Percentiles rank a stretch among this genome's conserved stretches.
Evolutionary conservation across 768 basidiomycete species (phyloP).

Genomic region (Obba rivulosa): DNA sequence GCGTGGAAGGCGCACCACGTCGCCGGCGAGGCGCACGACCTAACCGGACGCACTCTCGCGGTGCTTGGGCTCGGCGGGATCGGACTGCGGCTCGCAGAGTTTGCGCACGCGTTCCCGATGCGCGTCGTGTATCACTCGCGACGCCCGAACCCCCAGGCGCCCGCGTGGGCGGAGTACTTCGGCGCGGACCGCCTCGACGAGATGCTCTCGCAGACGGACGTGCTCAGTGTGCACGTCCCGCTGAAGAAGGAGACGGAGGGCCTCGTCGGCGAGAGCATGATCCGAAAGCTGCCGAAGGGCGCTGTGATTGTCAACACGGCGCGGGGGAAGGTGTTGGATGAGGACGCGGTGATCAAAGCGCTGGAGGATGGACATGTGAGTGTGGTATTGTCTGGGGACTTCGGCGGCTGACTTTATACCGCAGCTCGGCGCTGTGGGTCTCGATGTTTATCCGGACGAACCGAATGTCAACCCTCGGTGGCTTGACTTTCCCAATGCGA

Average conservation of each 20-base stretch:
- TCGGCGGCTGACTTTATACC: not conserved
- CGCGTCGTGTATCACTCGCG: slow-evolving; percentile 79
- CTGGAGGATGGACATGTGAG: slow-evolving; percentile 84
- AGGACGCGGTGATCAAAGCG: slow-evolving; percentile 80
- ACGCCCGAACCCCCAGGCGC: slow-evolving; percentile 48
- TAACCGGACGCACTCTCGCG: slow-evolving; percentile 63
- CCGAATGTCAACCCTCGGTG: slow-evolving; percentile 75
- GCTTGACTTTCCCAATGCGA: slow-evolving; percentile 76
- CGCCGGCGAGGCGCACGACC: slow-evolving; percentile 50
- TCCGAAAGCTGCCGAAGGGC: slow-evolving; percentile 71
- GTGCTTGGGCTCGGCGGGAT: slow-evolving; percentile 79
- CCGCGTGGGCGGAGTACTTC: slow-evolving; percentile 75
- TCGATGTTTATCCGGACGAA: slow-evolving; percentile 86
- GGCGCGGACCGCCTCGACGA: slow-evolving; percentile 48
- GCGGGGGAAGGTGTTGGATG: slow-evolving; percentile 86
- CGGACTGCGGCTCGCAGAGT: slow-evolving; percentile 62
- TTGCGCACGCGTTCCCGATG: slow-evolving; percentile 83
- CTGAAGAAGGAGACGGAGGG: slow-evolving; percentile 69
- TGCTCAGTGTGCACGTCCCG: slow-evolving; percentile 84
- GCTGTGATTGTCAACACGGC: slow-evolving; percentile 83
- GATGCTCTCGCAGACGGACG: slow-evolving; percentile 70
- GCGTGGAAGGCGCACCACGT: slow-evolving; percentile 57
- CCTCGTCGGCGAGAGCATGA: slow-evolving; percentile 69
- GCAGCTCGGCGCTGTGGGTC: slow-evolving; percentile 73
- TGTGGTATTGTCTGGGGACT: slow-evolving; percentile 10